Percentiles rank a stretch among this genome's conserved stretches.
Evolutionary conservation across 2,329 filamentous ascomycete species (phyloP).

Genomic region (Diaporthe citri): DNA sequence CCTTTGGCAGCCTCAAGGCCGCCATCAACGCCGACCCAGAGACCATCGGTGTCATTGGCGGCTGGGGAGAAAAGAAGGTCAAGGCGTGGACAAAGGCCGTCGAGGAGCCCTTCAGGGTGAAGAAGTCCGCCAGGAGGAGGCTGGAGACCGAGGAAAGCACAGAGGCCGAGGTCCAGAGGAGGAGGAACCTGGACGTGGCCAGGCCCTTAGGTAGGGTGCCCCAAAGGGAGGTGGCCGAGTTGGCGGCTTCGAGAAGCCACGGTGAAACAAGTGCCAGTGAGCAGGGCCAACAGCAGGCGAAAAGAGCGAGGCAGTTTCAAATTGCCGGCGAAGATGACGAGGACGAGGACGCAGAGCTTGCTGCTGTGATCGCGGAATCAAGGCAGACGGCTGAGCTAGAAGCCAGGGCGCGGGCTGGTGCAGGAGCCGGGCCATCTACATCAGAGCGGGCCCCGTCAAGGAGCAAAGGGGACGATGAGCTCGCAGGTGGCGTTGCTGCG

Average conservation of each 20-base stretch:
- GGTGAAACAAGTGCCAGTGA: slow-evolving; percentile 48
- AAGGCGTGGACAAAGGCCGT: slow-evolving; percentile 86
- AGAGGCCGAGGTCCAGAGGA: slow-evolving; percentile 39
- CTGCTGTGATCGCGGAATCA: slow-evolving; percentile 61
- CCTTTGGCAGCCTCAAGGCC: slow-evolving; percentile 89
- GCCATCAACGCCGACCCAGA: slow-evolving; percentile 91
- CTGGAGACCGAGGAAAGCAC: slow-evolving; percentile 41
- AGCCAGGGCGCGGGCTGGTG: slow-evolving; percentile 42
- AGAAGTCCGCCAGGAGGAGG: slow-evolving; percentile 72
- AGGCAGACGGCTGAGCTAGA: slow-evolving; percentile 54
- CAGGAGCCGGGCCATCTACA: slow-evolving; percentile 38
- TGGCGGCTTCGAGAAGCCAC: slow-evolving; percentile 49
- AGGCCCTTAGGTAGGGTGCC: slow-evolving; percentile 42
- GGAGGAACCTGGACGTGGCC: slow-evolving; percentile 44
- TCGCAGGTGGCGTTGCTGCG: slow-evolving; percentile 71
- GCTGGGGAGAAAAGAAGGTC: slow-evolving; percentile 97
- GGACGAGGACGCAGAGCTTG: slow-evolving; percentile 63
- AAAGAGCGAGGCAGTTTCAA: slow-evolving; percentile 51
- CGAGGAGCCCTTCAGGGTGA: slow-evolving; percentile 85
- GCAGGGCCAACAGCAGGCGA: slow-evolving; percentile 25
- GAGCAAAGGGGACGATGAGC: slow-evolving; percentile 53
- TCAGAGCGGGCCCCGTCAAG: slow-evolving; percentile 31
- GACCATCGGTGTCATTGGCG: slow-evolving; percentile 84
- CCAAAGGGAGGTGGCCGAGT: slow-evolving; percentile 38
- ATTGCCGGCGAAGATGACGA: slow-evolving; percentile 51